A percentile compares a stretch with the other conserved stretches of the same genome.
These are phyloP conservation scores for Orbilia oligospora DNA, from an alignment of 2,329 filamentous ascomycete species.

Conservation along the genomic window DNA sequence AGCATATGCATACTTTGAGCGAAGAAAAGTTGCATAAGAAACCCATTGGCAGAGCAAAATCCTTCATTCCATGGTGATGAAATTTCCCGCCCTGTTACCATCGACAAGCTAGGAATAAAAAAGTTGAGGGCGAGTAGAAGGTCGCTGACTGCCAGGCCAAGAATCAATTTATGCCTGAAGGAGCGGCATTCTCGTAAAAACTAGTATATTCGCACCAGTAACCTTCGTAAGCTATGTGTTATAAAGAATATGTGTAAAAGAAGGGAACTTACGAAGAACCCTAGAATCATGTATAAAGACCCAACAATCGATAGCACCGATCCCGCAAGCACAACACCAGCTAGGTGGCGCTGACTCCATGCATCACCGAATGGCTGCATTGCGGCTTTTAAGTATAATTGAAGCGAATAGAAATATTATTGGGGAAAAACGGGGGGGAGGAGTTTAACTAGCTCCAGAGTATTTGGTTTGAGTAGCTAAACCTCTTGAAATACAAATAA, in stretches of 20 bases:
- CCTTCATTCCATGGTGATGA: constrained; percentile 24
- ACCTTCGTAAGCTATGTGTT: background rate
- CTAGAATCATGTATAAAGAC: constrained; percentile 52
- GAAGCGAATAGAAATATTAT: background rate
- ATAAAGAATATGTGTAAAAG: background rate
- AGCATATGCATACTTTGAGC: constrained; percentile 50
- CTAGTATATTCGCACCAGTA: too few species aligned
- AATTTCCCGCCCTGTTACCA: constrained; percentile 16
- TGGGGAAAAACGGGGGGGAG: background rate
- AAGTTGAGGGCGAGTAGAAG: constrained; percentile 47
- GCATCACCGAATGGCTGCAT: constrained; percentile 45
- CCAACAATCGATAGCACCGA: constrained; percentile 54
- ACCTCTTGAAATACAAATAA: background rate
- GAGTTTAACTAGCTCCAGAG: background rate
- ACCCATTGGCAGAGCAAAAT: constrained; percentile 50
- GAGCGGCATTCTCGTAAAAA: constrained; percentile 42
- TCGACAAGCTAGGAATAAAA: constrained; percentile 47
- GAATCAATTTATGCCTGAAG: constrained; percentile 54
- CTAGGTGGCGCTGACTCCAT: constrained; percentile 48
- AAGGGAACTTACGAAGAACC: constrained; percentile 41
- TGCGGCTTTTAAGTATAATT: background rate
- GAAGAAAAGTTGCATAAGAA: constrained; percentile 53
- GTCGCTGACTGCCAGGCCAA: constrained; percentile 50
- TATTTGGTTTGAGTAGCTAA: too few species aligned
- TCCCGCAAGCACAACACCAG: constrained; percentile 45